A percentile compares a stretch with the other conserved stretches of the same genome.
These are phyloP conservation scores for Pythium rhizo-oryzae DNA, from an alignment of 352 stramenopile species.

Conservation along the genomic window DNA sequence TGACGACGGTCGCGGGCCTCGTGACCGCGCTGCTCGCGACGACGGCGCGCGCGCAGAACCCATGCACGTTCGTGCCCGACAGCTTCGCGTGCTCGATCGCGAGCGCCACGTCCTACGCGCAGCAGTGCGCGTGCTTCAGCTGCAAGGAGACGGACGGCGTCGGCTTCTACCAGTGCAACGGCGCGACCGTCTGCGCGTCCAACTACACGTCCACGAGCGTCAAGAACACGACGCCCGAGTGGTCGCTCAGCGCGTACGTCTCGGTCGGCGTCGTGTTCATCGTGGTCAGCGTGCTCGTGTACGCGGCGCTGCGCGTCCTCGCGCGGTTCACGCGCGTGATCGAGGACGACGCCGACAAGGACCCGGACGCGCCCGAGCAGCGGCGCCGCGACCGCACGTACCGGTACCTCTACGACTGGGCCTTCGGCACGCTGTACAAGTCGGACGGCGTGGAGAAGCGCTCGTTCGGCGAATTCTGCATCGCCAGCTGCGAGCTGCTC, in stretches of 20 bases:
- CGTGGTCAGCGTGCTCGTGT: conserved; percentile 1
- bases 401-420: neutral
- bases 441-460: neutral
- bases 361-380: neutral
- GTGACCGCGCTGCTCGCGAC: neutral
- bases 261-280: neutral
- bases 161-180: conserved; percentile 6
- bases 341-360: conserved; percentile 2
- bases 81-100: neutral
- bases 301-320: conserved; percentile 1
- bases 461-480: neutral
- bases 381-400: neutral
- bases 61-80: neutral
- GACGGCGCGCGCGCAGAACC: neutral
- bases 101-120: neutral
- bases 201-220: neutral
- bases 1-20: neutral
- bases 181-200: neutral
- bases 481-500: conserved; percentile 7
- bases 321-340: conserved; percentile 1
- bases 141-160: neutral
- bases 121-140: neutral
- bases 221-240: neutral
- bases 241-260: neutral
- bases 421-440: conserved; percentile 4